phyloP scores from a whole-genome alignment of 768 basidiomycete species.

The Boletales sp. region DNA sequence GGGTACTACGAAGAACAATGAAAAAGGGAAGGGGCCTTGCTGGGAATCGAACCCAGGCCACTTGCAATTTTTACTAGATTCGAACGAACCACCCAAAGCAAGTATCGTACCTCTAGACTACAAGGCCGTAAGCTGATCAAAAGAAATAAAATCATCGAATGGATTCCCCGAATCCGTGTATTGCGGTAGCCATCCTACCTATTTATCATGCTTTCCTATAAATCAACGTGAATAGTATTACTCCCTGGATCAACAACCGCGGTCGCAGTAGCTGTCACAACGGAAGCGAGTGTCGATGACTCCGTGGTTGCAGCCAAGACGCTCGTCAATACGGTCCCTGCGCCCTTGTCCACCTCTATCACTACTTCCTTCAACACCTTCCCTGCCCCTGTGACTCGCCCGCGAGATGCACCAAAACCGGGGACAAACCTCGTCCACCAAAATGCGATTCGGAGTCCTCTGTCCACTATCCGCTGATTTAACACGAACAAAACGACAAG shows the following conservation, averaged over 20 bases:
- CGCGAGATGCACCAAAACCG: slow-evolving; percentile 1
- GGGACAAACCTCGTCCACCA: slow-evolving; percentile 87
- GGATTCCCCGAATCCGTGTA: background rate
- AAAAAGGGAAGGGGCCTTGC: slow-evolving; percentile 28
- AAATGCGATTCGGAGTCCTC: slow-evolving; percentile 71
- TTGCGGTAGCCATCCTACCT: background rate
- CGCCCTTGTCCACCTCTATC: background rate
- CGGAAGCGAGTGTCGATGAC: slow-evolving; percentile 12
- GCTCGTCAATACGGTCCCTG: slow-evolving; percentile 5
- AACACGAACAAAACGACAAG: slow-evolving; percentile 83
- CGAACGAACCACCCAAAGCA: slow-evolving; percentile 23
- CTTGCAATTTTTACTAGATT: slow-evolving; percentile 22
- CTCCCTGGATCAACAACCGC: background rate
- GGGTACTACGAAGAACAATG: background rate
- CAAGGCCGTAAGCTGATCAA: slow-evolving; percentile 15
- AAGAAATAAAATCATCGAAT: background rate
- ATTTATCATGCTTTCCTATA: slow-evolving; percentile 9
- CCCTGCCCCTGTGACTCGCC: background rate
- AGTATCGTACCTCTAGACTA: slow-evolving; percentile 35
- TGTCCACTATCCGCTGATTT: slow-evolving; percentile 83
- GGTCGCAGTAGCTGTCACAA: slow-evolving; percentile 2
- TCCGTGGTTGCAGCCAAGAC: slow-evolving; percentile 1
- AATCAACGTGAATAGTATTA: slow-evolving; percentile 12
- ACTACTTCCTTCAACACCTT: slow-evolving; percentile 7
- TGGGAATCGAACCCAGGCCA: slow-evolving; percentile 41